phyloP scores from a whole-genome alignment of 1,284 basidiomycete species.

The Peniophora sp. region DNA sequence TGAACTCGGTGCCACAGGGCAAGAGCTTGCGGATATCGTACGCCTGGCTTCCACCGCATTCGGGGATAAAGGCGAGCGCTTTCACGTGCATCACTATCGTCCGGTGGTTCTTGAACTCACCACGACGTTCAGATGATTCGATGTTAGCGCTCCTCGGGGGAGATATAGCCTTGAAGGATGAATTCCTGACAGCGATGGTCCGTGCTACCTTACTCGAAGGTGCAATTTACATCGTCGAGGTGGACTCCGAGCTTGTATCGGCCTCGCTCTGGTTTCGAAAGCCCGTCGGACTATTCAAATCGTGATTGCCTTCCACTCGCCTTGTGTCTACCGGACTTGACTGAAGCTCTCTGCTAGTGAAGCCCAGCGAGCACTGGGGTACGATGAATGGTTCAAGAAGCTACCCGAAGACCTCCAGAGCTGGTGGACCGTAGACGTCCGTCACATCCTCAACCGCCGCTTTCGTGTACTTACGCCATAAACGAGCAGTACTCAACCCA shows the following conservation, averaged over 20 bases:
- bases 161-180: neutral
- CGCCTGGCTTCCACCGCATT: no score
- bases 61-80: no score
- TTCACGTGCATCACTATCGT: no score
- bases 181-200: neutral
- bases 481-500: no score
- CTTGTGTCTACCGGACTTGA: no score
- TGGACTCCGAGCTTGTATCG: neutral
- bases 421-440: neutral
- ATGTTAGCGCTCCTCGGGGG: neutral
- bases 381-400: neutral
- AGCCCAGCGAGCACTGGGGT: neutral
- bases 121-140: neutral
- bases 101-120: no score
- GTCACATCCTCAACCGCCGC: neutral
- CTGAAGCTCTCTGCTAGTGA: neutral
- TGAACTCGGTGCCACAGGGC: no score
- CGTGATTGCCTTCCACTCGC: no score
- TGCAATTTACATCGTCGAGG: neutral
- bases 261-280: neutral
- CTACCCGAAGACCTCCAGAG: neutral
- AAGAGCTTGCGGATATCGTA: no score
- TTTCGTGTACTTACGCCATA: no score
- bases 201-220: neutral
- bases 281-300: no score